Evolutionary conservation across 352 stramenopile species (phyloP).

Genomic region (Pythium biforme): DNA sequence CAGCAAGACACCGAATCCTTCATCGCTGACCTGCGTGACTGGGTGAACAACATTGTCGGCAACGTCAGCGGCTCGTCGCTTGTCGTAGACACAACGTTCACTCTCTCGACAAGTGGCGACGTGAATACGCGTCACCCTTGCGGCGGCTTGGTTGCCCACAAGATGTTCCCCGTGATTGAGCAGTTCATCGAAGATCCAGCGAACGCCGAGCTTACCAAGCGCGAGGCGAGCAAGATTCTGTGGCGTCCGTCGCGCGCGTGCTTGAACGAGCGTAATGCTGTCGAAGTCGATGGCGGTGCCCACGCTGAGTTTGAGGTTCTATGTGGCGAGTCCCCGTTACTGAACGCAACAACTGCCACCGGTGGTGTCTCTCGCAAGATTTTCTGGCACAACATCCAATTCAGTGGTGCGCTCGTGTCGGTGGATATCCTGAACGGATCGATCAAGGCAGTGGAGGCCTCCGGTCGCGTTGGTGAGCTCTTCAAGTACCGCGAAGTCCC

Average conservation of each 20-base stretch:
- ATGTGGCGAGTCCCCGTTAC: conserved; percentile 19
- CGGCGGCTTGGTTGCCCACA: conserved; percentile 25
- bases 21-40: conserved; percentile 17
- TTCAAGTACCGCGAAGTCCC: conserved; percentile 28
- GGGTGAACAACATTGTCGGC: conserved; percentile 6
- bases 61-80: conserved; percentile 11
- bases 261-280: conserved; percentile 20
- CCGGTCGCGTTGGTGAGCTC: conserved; percentile 14
- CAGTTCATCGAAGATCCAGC: conserved; percentile 26
- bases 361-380: conserved; percentile 29
- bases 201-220: conserved; percentile 22
- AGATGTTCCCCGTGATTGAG: conserved; percentile 26
- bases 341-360: conserved; percentile 22
- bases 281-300: conserved; percentile 33
- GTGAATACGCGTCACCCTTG: conserved; percentile 21
- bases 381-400: conserved; percentile 28
- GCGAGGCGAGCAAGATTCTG: conserved; percentile 16
- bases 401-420: conserved; percentile 25
- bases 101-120: conserved; percentile 20
- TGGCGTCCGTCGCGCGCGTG: conserved; percentile 31
- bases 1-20: conserved; percentile 26
- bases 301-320: conserved; percentile 30
- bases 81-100: conserved; percentile 20
- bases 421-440: conserved; percentile 25
- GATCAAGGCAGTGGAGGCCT: conserved; percentile 22